Base-by-base conservation (phyloP, 495 filamentous ascomycete species). In the Daldinia concentrica region DNA sequence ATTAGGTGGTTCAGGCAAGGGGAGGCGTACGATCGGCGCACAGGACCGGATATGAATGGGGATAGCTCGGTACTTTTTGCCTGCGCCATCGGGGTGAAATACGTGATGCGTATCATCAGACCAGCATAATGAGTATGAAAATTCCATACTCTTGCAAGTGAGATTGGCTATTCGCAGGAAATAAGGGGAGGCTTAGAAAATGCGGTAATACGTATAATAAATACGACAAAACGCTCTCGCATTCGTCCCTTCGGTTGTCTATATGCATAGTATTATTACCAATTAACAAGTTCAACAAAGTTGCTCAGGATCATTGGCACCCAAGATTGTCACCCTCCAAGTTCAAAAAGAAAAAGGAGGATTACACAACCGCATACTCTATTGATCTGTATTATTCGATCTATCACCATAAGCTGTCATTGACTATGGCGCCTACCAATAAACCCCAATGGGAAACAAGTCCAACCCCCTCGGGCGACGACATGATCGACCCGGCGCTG, bases 181-280 rank as follows among this genome's bases (percentile, higher is more conserved):
- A 54, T 60, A 64, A 52, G 62, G 50, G 64, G 48, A 30, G 39
- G 19, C 22, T 41, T 57, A 37, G 30, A 30, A 51, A 52, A 68
- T 68, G 61, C 61, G 51, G 65, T 68, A 39, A 65, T 69, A 59
- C 58, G 62, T 69, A 69, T 69, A 69, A 66, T 66, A 69, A 69
- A 58, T 69, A 69, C 41, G 57, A 62, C 50, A 32, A 69, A 37
- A 29, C 34, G 50, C 57, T 69, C 65, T 69, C 65, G 66, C 54
- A n/a, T 37, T 50, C 50, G 6, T 29, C 50, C 26, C 24, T 34
- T 43, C n/a, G 43, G 39, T 55, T 3, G 27, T 50, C 4, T 58
- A 30, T 51, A 60, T 24, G 43, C 54, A 51, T 50, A 56, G 43
- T 52, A 55, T 29, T 29, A 69, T 64, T 27, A 62, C 43, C 54